Evolutionary conservation across 164 flowering plant species (phyloP).

Genomic region (Stephania cephalantha): DNA sequence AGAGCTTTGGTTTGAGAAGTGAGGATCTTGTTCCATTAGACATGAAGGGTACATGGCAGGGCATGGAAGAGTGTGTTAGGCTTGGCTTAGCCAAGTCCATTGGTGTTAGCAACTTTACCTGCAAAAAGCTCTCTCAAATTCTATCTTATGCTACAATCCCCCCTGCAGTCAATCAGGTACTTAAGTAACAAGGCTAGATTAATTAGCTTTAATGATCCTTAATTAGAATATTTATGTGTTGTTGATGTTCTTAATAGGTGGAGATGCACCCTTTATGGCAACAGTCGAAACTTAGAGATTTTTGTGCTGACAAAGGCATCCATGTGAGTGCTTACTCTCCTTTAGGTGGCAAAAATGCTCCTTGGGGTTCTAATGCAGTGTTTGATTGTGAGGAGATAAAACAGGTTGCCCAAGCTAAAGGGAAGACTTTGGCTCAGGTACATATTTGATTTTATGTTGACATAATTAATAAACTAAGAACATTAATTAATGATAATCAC

Average conservation of each 20-base stretch:
- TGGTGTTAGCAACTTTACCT: slow-evolving; percentile 10
- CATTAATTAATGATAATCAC: too few species aligned
- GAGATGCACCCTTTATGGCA: slow-evolving; percentile 35
- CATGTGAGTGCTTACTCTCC: slow-evolving; percentile 30
- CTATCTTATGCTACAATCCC: slow-evolving; percentile 1
- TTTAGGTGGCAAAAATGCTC: slow-evolving; percentile 23
- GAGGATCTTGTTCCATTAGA: slow-evolving; percentile 8
- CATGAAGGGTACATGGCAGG: slow-evolving; percentile 8
- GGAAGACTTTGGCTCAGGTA: slow-evolving; percentile 28
- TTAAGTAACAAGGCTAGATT: background rate
- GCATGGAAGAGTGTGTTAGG: slow-evolving; percentile 6
- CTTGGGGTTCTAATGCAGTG: slow-evolving; percentile 21
- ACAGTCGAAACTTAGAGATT: slow-evolving; percentile 23
- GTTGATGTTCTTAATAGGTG: slow-evolving; percentile 15
- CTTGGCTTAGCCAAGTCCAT: slow-evolving; percentile 9
- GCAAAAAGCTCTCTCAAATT: slow-evolving; percentile 4
- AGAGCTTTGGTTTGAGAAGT: background rate
- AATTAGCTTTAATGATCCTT: too few species aligned
- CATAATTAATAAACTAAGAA: background rate
- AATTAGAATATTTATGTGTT: too few species aligned
- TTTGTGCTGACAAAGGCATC: slow-evolving; percentile 22
- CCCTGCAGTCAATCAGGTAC: slow-evolving; percentile 11
- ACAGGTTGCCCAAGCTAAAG: slow-evolving; percentile 26
- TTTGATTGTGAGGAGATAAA: slow-evolving; percentile 19
- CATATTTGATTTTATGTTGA: background rate